phyloP scores from a whole-genome alignment of 257 asterid genomes.

The Gentiana macrophylla region DNA sequence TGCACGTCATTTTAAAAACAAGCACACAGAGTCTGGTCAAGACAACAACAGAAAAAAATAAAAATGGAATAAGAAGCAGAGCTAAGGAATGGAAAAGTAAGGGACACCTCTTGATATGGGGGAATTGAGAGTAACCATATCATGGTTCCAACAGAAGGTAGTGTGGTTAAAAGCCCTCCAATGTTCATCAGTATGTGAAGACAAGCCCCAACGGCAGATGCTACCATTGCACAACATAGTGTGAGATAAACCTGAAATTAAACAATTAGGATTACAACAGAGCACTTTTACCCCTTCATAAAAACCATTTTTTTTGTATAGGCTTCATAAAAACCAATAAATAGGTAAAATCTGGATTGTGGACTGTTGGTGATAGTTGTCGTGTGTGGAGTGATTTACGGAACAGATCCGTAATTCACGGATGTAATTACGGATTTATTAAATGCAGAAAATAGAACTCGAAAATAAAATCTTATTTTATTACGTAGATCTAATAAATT shows the following conservation, averaged over 20 bases:
- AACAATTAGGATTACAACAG: background rate
- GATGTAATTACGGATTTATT: too few species aligned
- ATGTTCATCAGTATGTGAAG: slow-evolving; percentile 80
- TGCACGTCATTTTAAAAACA: slow-evolving; percentile 18
- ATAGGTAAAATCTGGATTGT: background rate
- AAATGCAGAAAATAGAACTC: too few species aligned
- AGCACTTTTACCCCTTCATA: too few species aligned
- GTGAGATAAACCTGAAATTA: slow-evolving; percentile 73
- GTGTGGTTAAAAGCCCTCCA: slow-evolving; percentile 68
- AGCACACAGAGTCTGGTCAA: background rate
- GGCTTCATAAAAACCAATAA: too few species aligned
- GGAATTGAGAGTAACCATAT: slow-evolving; percentile 56
- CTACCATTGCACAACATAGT: slow-evolving; percentile 71
- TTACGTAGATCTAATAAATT: too few species aligned
- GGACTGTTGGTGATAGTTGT: too few species aligned
- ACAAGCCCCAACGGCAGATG: slow-evolving; percentile 78
- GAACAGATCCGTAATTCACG: too few species aligned
- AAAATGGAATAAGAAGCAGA: background rate
- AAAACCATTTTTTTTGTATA: too few species aligned
- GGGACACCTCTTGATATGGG: slow-evolving; percentile 51
- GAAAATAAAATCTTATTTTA: too few species aligned
- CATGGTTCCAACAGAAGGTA: slow-evolving; percentile 58
- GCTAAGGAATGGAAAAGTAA: background rate
- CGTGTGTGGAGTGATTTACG: too few species aligned
- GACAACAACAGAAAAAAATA: background rate